Conservation (phyloP, 164 flowering plant genomes). For the Brasenia schreberi region DNA sequence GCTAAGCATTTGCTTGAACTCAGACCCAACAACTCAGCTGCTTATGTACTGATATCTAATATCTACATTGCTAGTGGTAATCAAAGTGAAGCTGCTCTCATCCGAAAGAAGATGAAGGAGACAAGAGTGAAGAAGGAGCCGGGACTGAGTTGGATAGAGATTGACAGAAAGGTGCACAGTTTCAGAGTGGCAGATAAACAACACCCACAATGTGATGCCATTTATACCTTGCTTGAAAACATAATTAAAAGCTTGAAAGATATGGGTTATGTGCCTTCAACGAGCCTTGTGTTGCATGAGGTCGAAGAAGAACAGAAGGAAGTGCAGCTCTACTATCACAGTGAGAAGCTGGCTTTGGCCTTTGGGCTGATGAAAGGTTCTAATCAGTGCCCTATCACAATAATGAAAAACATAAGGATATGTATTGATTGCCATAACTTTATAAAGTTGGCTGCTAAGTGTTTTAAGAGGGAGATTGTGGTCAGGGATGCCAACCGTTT, state of each 20-base stretch:
- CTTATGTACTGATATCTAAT: constrained; percentile 57
- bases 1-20: constrained; percentile 41
- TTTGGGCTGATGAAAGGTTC: constrained; percentile 33
- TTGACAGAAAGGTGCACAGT: constrained; percentile 46
- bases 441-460: constrained; percentile 51
- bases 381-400: constrained; percentile 19
- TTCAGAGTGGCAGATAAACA: constrained; percentile 59
- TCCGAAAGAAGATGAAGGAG: constrained; percentile 48
- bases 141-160: constrained; percentile 77
- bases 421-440: constrained; percentile 73
- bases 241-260: constrained; percentile 32
- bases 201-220: constrained; percentile 34
- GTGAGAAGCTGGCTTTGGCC: constrained; percentile 74
- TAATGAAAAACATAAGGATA: constrained; percentile 66
- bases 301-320: constrained; percentile 60
- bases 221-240: constrained; percentile 23
- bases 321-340: constrained; percentile 51
- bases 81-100: constrained; percentile 30
- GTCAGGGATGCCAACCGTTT: constrained; percentile 73
- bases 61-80: constrained; percentile 38
- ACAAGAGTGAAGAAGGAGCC: constrained; percentile 51
- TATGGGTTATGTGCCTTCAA: constrained; percentile 60
- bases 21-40: constrained; percentile 47
- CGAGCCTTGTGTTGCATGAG: constrained; percentile 40
- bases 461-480: constrained; percentile 41